Conservation (phyloP, 805 yeast genomes). For the Starmerella powellii region DNA sequence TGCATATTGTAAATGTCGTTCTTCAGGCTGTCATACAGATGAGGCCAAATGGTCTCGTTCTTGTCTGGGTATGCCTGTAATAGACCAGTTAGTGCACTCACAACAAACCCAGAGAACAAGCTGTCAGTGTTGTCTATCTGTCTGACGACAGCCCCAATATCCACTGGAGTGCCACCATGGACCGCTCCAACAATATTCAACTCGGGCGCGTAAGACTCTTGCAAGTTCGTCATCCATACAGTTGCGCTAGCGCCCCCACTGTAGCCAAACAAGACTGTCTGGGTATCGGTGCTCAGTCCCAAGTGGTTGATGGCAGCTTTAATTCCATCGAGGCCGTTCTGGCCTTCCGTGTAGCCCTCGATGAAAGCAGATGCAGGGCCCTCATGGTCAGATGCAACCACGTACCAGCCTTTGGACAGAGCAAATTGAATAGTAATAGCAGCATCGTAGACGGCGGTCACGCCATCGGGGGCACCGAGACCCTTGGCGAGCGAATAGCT, state of each 20-base stretch:
- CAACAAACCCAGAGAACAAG: conserved; percentile 22
- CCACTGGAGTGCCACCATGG: conserved; percentile 15
- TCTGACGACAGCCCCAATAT: conserved; percentile 14
- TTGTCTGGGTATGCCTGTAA: conserved; percentile 20
- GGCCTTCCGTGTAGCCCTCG: conserved; percentile 25
- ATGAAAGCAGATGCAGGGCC: conserved; percentile 25
- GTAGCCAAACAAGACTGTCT: conserved; percentile 7
- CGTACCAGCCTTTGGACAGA: conserved; percentile 15
- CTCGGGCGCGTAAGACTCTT: conserved; percentile 24
- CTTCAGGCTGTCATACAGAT: conserved; percentile 4
- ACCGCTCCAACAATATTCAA: conserved; percentile 23
- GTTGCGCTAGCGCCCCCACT: conserved; percentile 20
- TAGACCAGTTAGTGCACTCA: conserved; percentile 23
- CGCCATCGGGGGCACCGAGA: conserved; percentile 6
- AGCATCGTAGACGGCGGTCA: conserved; percentile 4
- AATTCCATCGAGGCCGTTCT: conserved; percentile 23
- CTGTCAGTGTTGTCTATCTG: conserved; percentile 10
- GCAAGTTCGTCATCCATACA: conserved; percentile 26
- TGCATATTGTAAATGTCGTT: background rate
- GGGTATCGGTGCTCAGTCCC: background rate
- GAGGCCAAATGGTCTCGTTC: conserved; percentile 3
- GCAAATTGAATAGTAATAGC: conserved; percentile 9
- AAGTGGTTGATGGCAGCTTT: conserved; percentile 16
- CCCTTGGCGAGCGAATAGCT: conserved; percentile 18
- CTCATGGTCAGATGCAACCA: conserved; percentile 25